These are phyloP conservation scores for Blepharisma stoltei DNA, from an alignment of 73 alveolate species.

Conservation along the genomic window DNA sequence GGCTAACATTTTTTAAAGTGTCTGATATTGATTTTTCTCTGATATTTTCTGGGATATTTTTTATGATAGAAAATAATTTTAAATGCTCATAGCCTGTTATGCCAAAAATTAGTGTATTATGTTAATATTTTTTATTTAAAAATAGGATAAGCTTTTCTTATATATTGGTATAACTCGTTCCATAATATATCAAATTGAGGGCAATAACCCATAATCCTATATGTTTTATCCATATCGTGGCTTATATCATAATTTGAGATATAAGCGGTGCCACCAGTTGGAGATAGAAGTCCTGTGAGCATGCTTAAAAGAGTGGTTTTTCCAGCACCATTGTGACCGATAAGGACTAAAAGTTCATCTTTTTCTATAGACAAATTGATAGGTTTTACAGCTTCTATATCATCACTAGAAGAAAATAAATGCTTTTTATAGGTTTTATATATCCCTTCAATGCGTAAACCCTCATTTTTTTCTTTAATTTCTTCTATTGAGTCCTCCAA, in stretches of 20 bases:
- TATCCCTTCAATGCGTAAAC: slow-evolving; percentile 45
- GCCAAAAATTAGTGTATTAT: no score
- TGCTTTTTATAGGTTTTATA: slow-evolving; percentile 43
- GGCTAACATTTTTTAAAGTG: slow-evolving; percentile 49
- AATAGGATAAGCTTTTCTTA: no score
- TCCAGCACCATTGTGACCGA: slow-evolving; percentile 51
- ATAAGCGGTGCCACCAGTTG: slow-evolving; percentile 27
- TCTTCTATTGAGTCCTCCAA: not conserved
- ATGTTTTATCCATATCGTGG: not conserved
- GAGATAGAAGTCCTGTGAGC: slow-evolving; percentile 73
- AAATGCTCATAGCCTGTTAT: slow-evolving; percentile 84
- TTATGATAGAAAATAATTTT: slow-evolving; percentile 59
- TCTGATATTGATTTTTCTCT: slow-evolving; percentile 41
- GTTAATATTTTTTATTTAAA: no score
- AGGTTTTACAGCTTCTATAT: slow-evolving; percentile 50
- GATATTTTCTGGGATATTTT: slow-evolving; percentile 54
- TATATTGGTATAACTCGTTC: no score
- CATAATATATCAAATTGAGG: slow-evolving; percentile 69
- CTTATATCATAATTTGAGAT: slow-evolving; percentile 1
- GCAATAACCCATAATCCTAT: slow-evolving; percentile 19
- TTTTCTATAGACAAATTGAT: slow-evolving; percentile 42
- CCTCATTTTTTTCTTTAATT: slow-evolving; percentile 30
- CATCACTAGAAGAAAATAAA: slow-evolving; percentile 40
- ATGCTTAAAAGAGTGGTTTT: slow-evolving; percentile 41
- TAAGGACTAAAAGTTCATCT: slow-evolving; percentile 54